Conservation (phyloP, 1,284 basidiomycete genomes). For the Kwoniella shivajii region DNA sequence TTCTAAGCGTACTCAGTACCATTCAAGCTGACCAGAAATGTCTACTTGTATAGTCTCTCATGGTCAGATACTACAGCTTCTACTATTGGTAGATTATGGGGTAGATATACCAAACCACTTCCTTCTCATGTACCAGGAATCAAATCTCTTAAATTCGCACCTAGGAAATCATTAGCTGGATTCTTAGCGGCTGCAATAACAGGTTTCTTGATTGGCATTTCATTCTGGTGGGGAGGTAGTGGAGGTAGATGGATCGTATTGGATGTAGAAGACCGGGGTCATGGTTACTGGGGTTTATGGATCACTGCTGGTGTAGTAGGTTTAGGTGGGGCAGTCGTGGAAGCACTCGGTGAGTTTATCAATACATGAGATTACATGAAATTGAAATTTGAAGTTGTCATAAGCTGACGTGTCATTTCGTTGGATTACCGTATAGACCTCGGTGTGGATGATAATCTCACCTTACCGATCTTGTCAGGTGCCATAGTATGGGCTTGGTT, state of each 20-base stretch:
- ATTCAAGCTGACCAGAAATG: constrained; percentile 84
- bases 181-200: constrained; percentile 81
- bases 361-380: background rate
- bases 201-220: constrained; percentile 69
- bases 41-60: constrained; percentile 69
- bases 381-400: background rate
- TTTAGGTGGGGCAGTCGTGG: constrained; percentile 75
- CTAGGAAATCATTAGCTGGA: constrained; percentile 69
- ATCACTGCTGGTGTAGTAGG: constrained; percentile 68
- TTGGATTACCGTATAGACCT: constrained; percentile 63
- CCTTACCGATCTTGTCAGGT: constrained; percentile 86
- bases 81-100: constrained; percentile 85
- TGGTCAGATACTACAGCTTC: constrained; percentile 98
- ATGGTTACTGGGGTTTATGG: constrained; percentile 57
- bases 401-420: background rate
- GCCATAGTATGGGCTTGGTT: constrained; percentile 68
- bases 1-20: constrained; percentile 75
- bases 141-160: constrained; percentile 46
- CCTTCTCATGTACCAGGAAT: constrained; percentile 59
- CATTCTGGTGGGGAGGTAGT: constrained; percentile 70
- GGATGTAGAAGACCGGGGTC: constrained; percentile 21
- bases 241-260: constrained; percentile 59
- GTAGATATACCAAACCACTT: constrained; percentile 72
- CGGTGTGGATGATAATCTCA: constrained; percentile 90
- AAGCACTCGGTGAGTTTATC: constrained; percentile 72